Percentiles rank a stretch among this genome's conserved stretches.
These are phyloP conservation scores for Phyllosticta citrichinensis DNA, from an alignment of 2,329 filamentous ascomycete species.

Conservation along the genomic window DNA sequence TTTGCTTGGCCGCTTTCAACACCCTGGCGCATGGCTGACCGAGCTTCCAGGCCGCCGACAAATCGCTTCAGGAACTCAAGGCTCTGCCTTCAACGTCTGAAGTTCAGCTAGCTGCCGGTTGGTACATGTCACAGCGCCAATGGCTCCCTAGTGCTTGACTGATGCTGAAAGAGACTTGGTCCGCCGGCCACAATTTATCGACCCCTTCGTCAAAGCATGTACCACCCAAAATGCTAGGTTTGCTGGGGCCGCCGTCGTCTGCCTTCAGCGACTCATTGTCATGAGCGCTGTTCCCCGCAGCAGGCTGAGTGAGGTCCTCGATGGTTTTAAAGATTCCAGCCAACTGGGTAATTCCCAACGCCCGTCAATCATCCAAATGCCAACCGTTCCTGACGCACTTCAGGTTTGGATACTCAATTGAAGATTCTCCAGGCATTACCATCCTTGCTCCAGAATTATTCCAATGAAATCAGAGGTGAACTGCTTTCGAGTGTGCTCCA, in stretches of 20 bases:
- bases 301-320: conserved; percentile 74
- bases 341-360: conserved; percentile 46
- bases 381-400: not conserved
- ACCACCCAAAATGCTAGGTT: conserved; percentile 84
- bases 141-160: conserved; percentile 12
- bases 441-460: conserved; percentile 82
- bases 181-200: conserved; percentile 72
- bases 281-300: conserved; percentile 68
- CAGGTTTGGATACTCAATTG: conserved; percentile 76
- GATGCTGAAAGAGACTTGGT: conserved; percentile 57
- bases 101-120: conserved; percentile 62
- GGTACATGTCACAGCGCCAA: conserved; percentile 12
- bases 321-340: conserved; percentile 77
- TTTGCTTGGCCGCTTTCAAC: not conserved
- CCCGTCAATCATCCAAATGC: not conserved
- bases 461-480: conserved; percentile 67
- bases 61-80: conserved; percentile 83
- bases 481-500: conserved; percentile 74
- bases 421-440: conserved; percentile 92
- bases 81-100: conserved; percentile 64
- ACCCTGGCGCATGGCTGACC: conserved; percentile 6
- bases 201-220: conserved; percentile 90
- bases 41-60: conserved; percentile 68
- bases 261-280: conserved; percentile 80
- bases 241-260: conserved; percentile 75